Evolutionary conservation across 164 flowering plant species (phyloP).

Genomic region (Annona cherimola): DNA sequence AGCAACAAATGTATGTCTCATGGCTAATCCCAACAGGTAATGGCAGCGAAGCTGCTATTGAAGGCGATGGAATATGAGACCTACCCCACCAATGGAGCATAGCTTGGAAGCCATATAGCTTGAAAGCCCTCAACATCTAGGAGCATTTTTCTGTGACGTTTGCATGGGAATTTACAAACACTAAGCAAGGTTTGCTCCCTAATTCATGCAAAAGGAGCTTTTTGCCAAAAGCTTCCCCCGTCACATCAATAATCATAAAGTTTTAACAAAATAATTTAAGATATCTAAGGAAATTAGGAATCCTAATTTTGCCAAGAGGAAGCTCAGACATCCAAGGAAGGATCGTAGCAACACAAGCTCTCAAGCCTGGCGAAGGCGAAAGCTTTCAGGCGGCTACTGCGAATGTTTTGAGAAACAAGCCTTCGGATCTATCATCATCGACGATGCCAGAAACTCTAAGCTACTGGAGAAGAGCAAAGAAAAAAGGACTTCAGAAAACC

Average conservation of each 20-base stretch:
- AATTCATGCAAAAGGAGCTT: background rate
- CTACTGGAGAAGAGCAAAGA: background rate
- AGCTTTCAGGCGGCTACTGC: slow-evolving; percentile 71
- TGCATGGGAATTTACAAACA: slow-evolving; percentile 13
- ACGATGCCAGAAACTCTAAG: background rate
- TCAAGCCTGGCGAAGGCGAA: slow-evolving; percentile 36
- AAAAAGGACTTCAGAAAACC: background rate
- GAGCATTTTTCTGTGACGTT: slow-evolving; percentile 8
- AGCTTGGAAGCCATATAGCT: background rate
- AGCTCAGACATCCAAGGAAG: slow-evolving; percentile 15
- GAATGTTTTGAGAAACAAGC: slow-evolving; percentile 62
- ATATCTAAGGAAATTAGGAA: too few relatives aligned
- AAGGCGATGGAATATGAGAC: slow-evolving; percentile 22
- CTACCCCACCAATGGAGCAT: background rate
- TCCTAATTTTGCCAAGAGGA: too few relatives aligned
- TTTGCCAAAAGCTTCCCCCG: slow-evolving; percentile 3
- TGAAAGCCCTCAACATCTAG: slow-evolving; percentile 1
- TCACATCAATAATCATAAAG: background rate
- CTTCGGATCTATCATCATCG: slow-evolving; percentile 20
- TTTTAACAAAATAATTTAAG: background rate
- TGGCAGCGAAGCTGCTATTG: slow-evolving; percentile 12
- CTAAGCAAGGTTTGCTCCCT: slow-evolving; percentile 6
- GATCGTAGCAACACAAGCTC: slow-evolving; percentile 5
- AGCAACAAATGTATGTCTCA: slow-evolving; percentile 9
- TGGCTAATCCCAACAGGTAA: slow-evolving; percentile 13